Conservation (phyloP, 495 filamentous ascomycete genomes). For the Penicillium paxilli region DNA sequence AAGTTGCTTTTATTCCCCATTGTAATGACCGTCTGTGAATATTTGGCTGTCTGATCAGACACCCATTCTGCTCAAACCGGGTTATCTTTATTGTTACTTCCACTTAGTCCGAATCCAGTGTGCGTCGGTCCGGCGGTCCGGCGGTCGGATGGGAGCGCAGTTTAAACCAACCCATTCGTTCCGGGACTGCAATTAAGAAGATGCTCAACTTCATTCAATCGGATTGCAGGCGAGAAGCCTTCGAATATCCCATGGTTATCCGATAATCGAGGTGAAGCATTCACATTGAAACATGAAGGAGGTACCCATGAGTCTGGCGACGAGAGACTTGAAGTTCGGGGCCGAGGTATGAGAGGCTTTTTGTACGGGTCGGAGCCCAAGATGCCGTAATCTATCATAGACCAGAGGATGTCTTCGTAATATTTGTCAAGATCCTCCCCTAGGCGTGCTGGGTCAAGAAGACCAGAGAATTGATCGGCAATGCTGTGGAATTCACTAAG, state of each 20-base stretch:
- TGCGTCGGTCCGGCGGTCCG: background rate
- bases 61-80: background rate
- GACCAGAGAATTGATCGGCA: conserved; percentile 9
- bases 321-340: conserved; percentile 6
- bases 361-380: conserved; percentile 12
- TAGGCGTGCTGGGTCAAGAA: conserved; percentile 19
- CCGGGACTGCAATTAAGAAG: conserved; percentile 18
- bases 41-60: background rate
- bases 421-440: conserved; percentile 16
- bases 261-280: background rate
- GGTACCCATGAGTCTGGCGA: conserved; percentile 15
- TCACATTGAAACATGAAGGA: conserved; percentile 4
- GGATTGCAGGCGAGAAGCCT: conserved; percentile 12
- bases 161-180: conserved; percentile 3
- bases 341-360: conserved; percentile 3
- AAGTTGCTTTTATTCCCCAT: conserved; percentile 6
- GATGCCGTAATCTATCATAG: conserved; percentile 28
- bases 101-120: background rate
- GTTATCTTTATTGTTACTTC: background rate
- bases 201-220: conserved; percentile 21
- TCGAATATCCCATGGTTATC: conserved; percentile 7
- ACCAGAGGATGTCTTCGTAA: conserved; percentile 16
- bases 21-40: background rate
- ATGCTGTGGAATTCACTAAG: conserved; percentile 26
- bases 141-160: background rate